These are phyloP conservation scores for Beauveria caledonica DNA, from an alignment of 2,329 filamentous ascomycete genomes.

Conservation along the genomic window DNA sequence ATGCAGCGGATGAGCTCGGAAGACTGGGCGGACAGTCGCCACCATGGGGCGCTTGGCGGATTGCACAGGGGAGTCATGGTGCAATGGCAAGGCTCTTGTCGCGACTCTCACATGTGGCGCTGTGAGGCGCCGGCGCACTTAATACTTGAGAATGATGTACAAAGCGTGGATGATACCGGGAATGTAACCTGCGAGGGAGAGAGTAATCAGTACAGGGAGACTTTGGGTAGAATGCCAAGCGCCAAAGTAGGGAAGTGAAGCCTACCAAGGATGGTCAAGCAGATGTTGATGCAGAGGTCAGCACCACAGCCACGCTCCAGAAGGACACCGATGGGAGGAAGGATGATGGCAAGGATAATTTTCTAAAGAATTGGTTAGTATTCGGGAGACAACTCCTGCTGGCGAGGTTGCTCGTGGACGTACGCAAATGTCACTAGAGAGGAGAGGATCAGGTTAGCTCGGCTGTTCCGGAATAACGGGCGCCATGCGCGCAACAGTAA, in stretches of 20 bases:
- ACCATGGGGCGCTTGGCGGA: conserved; percentile 5
- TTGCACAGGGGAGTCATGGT: not conserved
- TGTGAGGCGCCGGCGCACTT: conserved; percentile 23
- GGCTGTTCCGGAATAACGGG: not conserved
- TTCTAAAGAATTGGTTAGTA: conserved; percentile 50
- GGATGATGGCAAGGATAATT: conserved; percentile 78
- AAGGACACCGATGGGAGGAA: conserved; percentile 87
- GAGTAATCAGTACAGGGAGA: not conserved
- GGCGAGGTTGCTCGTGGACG: not conserved
- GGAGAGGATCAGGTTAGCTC: not conserved
- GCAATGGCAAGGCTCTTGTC: conserved; percentile 1
- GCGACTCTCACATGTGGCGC: not conserved
- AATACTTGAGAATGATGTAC: conserved; percentile 91
- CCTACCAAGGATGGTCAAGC: conserved; percentile 66
- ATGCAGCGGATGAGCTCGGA: not conserved
- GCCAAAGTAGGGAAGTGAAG: not conserved
- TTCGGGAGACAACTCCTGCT: not conserved
- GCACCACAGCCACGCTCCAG: conserved; percentile 84
- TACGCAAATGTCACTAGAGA: conserved; percentile 10
- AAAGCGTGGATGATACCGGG: conserved; percentile 87
- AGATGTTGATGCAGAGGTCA: conserved; percentile 87
- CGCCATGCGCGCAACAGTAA: not conserved
- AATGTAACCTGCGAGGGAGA: conserved; percentile 41
- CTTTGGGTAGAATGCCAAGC: not conserved
- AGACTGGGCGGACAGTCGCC: not conserved